phyloP scores from a whole-genome alignment of 768 basidiomycete species.

The Dictyophora rubrovolvata region DNA sequence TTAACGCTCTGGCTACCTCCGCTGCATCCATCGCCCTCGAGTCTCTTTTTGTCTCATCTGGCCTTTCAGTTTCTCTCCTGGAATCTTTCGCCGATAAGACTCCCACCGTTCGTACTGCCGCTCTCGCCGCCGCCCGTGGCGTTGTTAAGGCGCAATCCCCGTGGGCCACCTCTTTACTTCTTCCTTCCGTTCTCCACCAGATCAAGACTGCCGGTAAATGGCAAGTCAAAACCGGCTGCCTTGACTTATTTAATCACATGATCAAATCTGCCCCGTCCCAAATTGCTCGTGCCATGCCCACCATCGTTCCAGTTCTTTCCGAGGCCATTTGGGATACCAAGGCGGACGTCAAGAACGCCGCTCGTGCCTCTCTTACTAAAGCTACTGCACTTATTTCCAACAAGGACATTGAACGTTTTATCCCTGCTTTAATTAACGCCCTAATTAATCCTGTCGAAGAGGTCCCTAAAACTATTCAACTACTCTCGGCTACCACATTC shows the following conservation, averaged over 20 bases:
- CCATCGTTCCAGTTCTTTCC: slow-evolving; percentile 87
- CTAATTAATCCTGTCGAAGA: slow-evolving; percentile 99
- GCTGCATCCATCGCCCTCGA: slow-evolving; percentile 75
- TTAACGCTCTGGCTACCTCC: slow-evolving; percentile 49
- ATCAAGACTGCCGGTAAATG: slow-evolving; percentile 96
- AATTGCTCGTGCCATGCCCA: slow-evolving; percentile 83
- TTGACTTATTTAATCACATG: slow-evolving; percentile 77
- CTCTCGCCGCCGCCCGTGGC: slow-evolving; percentile 71
- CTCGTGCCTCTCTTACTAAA: slow-evolving; percentile 89
- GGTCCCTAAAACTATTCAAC: slow-evolving; percentile 87
- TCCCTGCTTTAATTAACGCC: slow-evolving; percentile 95
- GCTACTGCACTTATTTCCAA: slow-evolving; percentile 91
- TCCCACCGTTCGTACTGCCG: slow-evolving; percentile 75
- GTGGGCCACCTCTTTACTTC: slow-evolving; percentile 75
- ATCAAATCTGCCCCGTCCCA: slow-evolving; percentile 74
- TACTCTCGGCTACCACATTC: slow-evolving; percentile 98
- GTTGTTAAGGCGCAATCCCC: slow-evolving; percentile 75
- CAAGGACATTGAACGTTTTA: slow-evolving; percentile 96
- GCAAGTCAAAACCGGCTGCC: slow-evolving; percentile 89
- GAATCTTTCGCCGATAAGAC: slow-evolving; percentile 94
- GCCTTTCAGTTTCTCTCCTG: slow-evolving; percentile 76
- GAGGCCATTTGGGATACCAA: slow-evolving; percentile 99
- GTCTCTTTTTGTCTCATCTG: slow-evolving; percentile 78
- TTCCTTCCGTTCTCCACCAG: slow-evolving; percentile 82
- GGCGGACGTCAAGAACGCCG: slow-evolving; percentile 97